These are phyloP conservation scores for Lolium perenne DNA, from an alignment of 176 grass and related monocot species.

Conservation along the genomic window DNA sequence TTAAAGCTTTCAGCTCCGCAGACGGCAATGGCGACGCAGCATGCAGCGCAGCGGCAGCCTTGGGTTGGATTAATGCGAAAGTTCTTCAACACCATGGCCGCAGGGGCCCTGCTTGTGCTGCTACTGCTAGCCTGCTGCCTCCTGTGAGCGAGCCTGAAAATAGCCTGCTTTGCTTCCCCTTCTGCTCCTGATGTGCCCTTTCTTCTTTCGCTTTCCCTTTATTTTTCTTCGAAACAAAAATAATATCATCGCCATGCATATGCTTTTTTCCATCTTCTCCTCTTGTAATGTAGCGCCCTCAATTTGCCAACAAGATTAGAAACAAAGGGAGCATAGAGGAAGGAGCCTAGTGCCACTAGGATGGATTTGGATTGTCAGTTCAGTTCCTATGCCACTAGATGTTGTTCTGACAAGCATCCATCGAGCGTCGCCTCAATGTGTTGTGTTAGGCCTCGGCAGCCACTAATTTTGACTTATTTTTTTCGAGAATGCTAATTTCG, in stretches of 20 bases:
- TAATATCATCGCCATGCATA: not conserved
- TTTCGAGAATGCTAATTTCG: too few species aligned
- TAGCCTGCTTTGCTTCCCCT: constrained; percentile 38
- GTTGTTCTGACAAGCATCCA: constrained; percentile 29
- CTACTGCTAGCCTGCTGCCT: constrained; percentile 1
- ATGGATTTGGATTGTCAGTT: not conserved
- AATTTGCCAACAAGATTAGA: constrained; percentile 37
- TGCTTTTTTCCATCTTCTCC: constrained; percentile 22
- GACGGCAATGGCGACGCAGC: constrained; percentile 50
- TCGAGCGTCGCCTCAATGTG: not conserved
- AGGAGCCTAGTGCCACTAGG: constrained; percentile 3
- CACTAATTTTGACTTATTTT: not conserved
- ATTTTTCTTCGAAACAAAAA: not conserved
- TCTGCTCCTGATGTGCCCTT: not conserved
- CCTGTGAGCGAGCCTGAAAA: constrained; percentile 41
- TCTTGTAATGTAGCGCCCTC: constrained; percentile 27
- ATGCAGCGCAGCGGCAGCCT: too few species aligned
- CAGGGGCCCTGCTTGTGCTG: constrained; percentile 2
- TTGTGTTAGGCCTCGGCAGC: not conserved
- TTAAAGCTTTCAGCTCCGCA: constrained; percentile 54
- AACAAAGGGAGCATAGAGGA: constrained; percentile 26
- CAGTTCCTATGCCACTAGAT: constrained; percentile 31
- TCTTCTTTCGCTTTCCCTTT: constrained; percentile 22
- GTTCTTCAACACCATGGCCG: constrained; percentile 45
- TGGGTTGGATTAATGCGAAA: constrained; percentile 57